Base-by-base conservation (phyloP, 2,329 filamentous ascomycete genomes). In the Fusarium sp. region DNA sequence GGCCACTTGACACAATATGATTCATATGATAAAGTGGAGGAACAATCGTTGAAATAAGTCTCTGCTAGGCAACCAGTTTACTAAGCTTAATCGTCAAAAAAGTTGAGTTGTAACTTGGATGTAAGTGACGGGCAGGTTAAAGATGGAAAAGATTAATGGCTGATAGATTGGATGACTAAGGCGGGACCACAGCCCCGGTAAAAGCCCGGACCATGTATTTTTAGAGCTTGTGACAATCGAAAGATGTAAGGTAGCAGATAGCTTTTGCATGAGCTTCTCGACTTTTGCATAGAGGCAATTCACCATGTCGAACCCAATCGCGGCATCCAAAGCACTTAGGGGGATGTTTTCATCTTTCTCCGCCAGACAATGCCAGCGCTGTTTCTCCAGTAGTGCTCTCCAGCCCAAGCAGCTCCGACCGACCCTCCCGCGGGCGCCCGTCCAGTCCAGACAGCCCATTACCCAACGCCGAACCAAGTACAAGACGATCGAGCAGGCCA, bases 401-500 rank as follows among this genome's bases (percentile, higher is more conserved):
- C 78, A 76, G 58, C 71, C 78, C 29, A 78, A 77, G 72, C 76
- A 76, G 62, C 66, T 77, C 42, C 78, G 78, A 56, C 75, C 79
- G 46, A 75, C 75, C 29, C 70, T 78, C 52, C 74, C 74, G 36
- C 72, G 74, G 63, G 63, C 66, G 10, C 60, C 75, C 41, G 45
- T 76, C 33, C 78, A 77, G 65, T 72, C 74, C 41, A 74, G 76
- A 71, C 77, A 77, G 64, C 74, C 76, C 4, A 73, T 79, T 33
- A 72, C 72, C 49, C 80, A 81, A 72, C 76, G 76, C 69, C 79
- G 80, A 56, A 78, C 77, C 21, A 81, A 81, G 63, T 79, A 73
- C 72, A 87, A 85, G 77, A 87, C 86, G 11, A 82, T 88, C 23
- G 86, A 88, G 72, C 82, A 88, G 78, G 84, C 85, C 45, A 86